A percentile compares a stretch with the other conserved stretches of the same genome.
Evolutionary conservation across 306 rosid genomes (phyloP).

Genomic region (Citrullus mucosospermus): DNA sequence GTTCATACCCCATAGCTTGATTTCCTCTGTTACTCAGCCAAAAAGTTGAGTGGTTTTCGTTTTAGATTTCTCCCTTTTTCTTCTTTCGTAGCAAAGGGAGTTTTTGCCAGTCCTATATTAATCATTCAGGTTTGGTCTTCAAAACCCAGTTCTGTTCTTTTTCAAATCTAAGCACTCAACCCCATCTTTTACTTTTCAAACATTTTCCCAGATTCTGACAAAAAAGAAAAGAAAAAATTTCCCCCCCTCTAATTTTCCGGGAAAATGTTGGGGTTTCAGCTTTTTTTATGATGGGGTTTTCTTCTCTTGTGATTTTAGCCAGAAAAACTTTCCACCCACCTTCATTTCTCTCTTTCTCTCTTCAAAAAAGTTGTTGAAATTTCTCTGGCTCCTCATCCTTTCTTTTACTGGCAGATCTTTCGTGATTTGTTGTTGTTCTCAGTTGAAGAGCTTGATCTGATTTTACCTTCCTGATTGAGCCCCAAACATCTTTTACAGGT

Average conservation of each 20-base stretch:
- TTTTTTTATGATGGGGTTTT: background rate
- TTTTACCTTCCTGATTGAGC: slow-evolving; percentile 6
- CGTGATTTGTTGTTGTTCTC: background rate
- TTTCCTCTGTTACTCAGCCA: background rate
- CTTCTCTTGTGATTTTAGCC: background rate
- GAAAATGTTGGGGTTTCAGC: background rate
- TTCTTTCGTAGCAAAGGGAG: background rate
- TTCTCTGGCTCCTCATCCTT: background rate
- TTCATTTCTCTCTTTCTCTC: background rate
- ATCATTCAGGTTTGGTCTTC: background rate
- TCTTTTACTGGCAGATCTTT: slow-evolving; percentile 9
- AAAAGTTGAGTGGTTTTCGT: background rate
- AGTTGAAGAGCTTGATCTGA: slow-evolving; percentile 1
- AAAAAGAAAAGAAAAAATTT: no score
- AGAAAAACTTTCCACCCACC: background rate
- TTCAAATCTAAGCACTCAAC: background rate
- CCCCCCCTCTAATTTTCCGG: background rate
- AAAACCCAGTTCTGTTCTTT: background rate
- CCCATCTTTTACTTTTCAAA: background rate
- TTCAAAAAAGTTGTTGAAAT: background rate
- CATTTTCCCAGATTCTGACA: slow-evolving; percentile 3
- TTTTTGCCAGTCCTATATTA: background rate
- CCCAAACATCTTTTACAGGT: slow-evolving; percentile 1
- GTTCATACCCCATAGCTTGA: background rate
- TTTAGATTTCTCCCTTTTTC: background rate